Percentiles rank a stretch among this genome's conserved stretches.
These are phyloP conservation scores for Myxozyma nipponensis DNA, from an alignment of 805 yeast species.

Conservation along the genomic window DNA sequence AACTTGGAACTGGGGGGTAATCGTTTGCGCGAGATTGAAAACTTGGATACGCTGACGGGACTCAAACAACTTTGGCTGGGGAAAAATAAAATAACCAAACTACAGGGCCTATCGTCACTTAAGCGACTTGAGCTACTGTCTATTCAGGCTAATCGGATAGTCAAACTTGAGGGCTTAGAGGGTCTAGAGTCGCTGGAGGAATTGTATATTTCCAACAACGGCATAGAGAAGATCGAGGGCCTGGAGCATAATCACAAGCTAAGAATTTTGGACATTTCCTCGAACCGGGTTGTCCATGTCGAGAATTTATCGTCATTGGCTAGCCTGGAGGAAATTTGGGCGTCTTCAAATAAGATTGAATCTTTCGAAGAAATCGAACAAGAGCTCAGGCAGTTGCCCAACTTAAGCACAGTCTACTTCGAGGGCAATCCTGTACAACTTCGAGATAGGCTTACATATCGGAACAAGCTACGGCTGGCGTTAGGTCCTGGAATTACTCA, in stretches of 20 bases:
- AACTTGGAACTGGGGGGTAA: conserved; percentile 92
- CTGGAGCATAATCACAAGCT: conserved; percentile 66
- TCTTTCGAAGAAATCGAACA: conserved; percentile 64
- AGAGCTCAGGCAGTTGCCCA: conserved; percentile 58
- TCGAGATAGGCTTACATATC: conserved; percentile 70
- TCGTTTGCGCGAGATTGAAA: conserved; percentile 53
- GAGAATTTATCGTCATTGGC: conserved; percentile 61
- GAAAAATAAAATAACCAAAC: conserved; percentile 65
- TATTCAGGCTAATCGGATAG: conserved; percentile 80
- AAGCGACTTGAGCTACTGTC: conserved; percentile 68
- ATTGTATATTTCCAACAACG: conserved; percentile 82
- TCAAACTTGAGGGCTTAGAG: conserved; percentile 77
- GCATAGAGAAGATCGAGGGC: conserved; percentile 68
- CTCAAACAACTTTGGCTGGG: conserved; percentile 88
- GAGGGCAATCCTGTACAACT: conserved; percentile 89
- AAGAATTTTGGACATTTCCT: conserved; percentile 73
- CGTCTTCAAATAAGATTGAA: conserved; percentile 68
- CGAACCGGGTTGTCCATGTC: conserved; percentile 60
- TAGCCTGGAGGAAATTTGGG: conserved; percentile 90
- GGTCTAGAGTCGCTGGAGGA: conserved; percentile 71
- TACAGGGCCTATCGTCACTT: conserved; percentile 60
- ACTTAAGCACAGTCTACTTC: conserved; percentile 82
- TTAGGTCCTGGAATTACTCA: conserved; percentile 69
- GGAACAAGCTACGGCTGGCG: conserved; percentile 73
- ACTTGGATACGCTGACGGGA: conserved; percentile 51